Conservation (phyloP, 1,284 basidiomycete genomes). For the Termitomyces sp. region DNA sequence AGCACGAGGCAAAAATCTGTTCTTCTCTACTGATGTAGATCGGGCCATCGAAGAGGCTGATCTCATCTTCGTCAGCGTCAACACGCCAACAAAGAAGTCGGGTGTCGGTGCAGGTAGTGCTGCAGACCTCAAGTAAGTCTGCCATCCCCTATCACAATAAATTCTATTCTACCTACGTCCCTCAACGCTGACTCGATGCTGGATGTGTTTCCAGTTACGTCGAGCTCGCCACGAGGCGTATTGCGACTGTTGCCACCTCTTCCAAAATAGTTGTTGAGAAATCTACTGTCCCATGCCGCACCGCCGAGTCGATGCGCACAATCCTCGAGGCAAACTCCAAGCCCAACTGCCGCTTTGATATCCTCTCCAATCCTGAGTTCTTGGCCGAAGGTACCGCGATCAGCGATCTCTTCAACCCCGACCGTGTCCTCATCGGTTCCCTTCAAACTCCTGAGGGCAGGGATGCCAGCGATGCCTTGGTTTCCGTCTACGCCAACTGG, state of each 20-base stretch:
- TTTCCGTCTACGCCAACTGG: slow-evolving; percentile 92
- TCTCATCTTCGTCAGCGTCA: slow-evolving; percentile 85
- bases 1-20: slow-evolving; percentile 91
- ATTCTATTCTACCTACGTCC: neutral
- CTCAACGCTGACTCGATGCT: neutral
- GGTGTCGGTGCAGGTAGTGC: slow-evolving; percentile 98
- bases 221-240: slow-evolving; percentile 93
- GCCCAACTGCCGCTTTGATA: slow-evolving; percentile 89
- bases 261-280: slow-evolving; percentile 99
- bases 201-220: slow-evolving; percentile 67
- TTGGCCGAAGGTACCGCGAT: slow-evolving; percentile 98
- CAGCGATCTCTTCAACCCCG: slow-evolving; percentile 80
- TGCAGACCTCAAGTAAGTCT: slow-evolving; percentile 88
- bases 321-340: slow-evolving; percentile 98
- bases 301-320: slow-evolving; percentile 97
- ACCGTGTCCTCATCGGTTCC: slow-evolving; percentile 96
- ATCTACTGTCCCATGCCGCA: slow-evolving; percentile 97
- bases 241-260: slow-evolving; percentile 85
- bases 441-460: slow-evolving; percentile 85
- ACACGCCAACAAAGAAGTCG: slow-evolving; percentile 97
- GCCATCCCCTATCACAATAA: neutral
- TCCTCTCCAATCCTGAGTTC: slow-evolving; percentile 99
- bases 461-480: slow-evolving; percentile 74
- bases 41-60: slow-evolving; percentile 91
- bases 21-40: slow-evolving; percentile 96